Conservation (phyloP, 2,329 filamentous ascomycete genomes). For the Cercospora zeae-maydis region DNA sequence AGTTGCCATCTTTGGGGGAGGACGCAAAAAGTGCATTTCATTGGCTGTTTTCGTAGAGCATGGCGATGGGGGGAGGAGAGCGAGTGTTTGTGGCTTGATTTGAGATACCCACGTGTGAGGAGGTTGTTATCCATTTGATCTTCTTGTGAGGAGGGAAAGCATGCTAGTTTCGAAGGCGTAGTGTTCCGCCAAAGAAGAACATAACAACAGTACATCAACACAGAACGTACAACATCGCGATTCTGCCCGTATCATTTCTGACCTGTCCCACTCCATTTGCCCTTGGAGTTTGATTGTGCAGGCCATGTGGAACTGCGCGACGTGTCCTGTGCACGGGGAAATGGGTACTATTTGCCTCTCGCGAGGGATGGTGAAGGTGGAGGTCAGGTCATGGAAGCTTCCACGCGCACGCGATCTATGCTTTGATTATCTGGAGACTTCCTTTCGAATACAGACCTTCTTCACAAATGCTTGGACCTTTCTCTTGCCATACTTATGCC, state of each 20-base stretch:
- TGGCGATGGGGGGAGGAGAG: not conserved
- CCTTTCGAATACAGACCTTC: not conserved
- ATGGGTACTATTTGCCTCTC: not conserved
- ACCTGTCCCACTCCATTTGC: too few relatives aligned
- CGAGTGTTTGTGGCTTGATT: not conserved
- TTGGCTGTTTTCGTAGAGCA: not conserved
- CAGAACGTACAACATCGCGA: too few relatives aligned
- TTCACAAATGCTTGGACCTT: not conserved
- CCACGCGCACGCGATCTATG: not conserved
- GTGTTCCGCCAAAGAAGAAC: not conserved
- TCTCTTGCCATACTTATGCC: not conserved
- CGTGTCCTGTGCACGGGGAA: not conserved
- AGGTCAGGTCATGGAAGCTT: too few relatives aligned
- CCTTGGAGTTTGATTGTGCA: too few relatives aligned
- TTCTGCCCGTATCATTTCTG: too few relatives aligned
- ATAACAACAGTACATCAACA: not conserved
- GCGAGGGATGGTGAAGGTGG: not conserved
- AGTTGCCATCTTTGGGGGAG: too few relatives aligned
- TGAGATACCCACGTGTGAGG: slow-evolving; percentile 3
- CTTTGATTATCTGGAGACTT: not conserved
- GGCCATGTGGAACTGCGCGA: not conserved
- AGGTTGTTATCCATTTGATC: too few relatives aligned
- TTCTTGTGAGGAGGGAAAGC: not conserved
- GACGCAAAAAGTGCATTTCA: too few relatives aligned
- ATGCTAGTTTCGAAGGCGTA: not conserved